Conservation (phyloP, 2,329 filamentous ascomycete genomes). For the Sphaceloma murrayae region DNA sequence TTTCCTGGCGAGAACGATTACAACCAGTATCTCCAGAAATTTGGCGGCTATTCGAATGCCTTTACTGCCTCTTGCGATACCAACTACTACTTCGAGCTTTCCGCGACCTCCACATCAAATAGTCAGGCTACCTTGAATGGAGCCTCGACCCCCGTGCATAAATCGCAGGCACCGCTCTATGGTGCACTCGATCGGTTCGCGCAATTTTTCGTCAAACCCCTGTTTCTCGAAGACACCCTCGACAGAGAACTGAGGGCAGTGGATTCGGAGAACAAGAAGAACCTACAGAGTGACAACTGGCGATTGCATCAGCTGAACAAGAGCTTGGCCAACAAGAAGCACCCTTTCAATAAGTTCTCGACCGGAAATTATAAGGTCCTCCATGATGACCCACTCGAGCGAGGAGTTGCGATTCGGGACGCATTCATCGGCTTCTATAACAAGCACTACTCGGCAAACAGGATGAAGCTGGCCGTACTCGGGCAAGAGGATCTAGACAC, state of each 20-base stretch:
- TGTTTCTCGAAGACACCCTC: conserved; percentile 75
- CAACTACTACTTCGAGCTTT: conserved; percentile 96
- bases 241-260: conserved; percentile 83
- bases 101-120: conserved; percentile 57
- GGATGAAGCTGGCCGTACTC: conserved; percentile 83
- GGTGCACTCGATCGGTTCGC: conserved; percentile 85
- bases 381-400: conserved; percentile 68
- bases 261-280: conserved; percentile 97
- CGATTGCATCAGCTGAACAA: conserved; percentile 80
- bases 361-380: conserved; percentile 82
- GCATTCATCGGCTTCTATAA: conserved; percentile 90
- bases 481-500: conserved; percentile 74
- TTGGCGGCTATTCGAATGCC: conserved; percentile 88
- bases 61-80: conserved; percentile 90
- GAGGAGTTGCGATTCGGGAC: conserved; percentile 73
- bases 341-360: conserved; percentile 85
- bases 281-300: conserved; percentile 84
- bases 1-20: conserved; percentile 95
- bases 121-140: conserved; percentile 38
- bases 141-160: conserved; percentile 29
- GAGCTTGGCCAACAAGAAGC: conserved; percentile 73
- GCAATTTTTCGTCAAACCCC: conserved; percentile 82
- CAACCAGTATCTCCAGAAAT: conserved; percentile 78
- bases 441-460: conserved; percentile 83
- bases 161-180: conserved; percentile 53